phyloP scores from a whole-genome alignment of 2,329 filamentous ascomycete species.

The Talaromyces sp. region DNA sequence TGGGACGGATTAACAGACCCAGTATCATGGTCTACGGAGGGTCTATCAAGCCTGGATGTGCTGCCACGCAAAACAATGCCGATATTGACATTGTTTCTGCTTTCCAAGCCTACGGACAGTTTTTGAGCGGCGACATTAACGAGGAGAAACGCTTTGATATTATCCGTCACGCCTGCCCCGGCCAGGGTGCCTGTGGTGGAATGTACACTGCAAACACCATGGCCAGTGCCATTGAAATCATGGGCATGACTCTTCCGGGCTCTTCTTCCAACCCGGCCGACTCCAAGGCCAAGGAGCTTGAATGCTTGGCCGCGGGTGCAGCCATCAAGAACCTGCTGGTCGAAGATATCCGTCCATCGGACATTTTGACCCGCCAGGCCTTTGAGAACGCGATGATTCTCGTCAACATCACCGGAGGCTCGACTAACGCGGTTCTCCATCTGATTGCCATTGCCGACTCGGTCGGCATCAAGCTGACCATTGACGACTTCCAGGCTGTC shows the following conservation, averaged over 20 bases:
- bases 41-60: slow-evolving; percentile 87
- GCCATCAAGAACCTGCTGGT: slow-evolving; percentile 71
- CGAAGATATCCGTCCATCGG: slow-evolving; percentile 71
- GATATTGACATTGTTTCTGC: slow-evolving; percentile 92
- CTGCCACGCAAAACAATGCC: slow-evolving; percentile 64
- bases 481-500: slow-evolving; percentile 81
- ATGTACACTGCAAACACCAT: slow-evolving; percentile 80
- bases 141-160: slow-evolving; percentile 93
- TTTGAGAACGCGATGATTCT: slow-evolving; percentile 84
- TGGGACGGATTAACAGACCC: slow-evolving; percentile 90
- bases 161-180: slow-evolving; percentile 85
- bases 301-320: slow-evolving; percentile 67
- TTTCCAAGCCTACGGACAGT: slow-evolving; percentile 97
- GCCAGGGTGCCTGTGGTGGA: slow-evolving; percentile 76
- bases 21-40: slow-evolving; percentile 98
- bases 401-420: slow-evolving; percentile 76
- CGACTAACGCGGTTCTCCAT: slow-evolving; percentile 81
- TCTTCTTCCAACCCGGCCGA: slow-evolving; percentile 77
- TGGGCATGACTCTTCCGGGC: slow-evolving; percentile 76
- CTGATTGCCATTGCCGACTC: slow-evolving; percentile 79
- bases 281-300: slow-evolving; percentile 64
- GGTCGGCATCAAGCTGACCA: slow-evolving; percentile 74
- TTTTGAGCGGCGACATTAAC: slow-evolving; percentile 82
- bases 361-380: slow-evolving; percentile 74
- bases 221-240: slow-evolving; percentile 68